Evolutionary conservation across 805 yeast species (phyloP).

Genomic region (Tetrapisispora pingtungensis): DNA sequence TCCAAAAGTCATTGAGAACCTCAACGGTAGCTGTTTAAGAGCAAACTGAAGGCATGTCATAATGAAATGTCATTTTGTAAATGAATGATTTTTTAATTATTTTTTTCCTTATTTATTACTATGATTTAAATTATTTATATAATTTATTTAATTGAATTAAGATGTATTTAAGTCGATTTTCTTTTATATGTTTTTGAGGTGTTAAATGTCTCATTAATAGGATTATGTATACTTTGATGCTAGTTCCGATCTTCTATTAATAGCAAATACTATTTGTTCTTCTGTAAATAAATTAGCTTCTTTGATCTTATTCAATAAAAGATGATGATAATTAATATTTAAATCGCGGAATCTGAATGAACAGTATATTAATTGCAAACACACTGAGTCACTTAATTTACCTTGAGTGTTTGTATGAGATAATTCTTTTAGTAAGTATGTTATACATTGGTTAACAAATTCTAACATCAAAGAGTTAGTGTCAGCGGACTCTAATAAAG

Average conservation of each 20-base stretch:
- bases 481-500: background rate
- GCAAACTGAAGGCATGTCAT: too few relatives aligned
- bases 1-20: too few relatives aligned
- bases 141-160: too few relatives aligned
- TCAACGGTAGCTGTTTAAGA: too few relatives aligned
- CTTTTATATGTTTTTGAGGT: too few relatives aligned
- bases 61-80: too few relatives aligned
- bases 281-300: constrained; percentile 18
- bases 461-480: constrained; percentile 28
- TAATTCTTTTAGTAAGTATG: constrained; percentile 22
- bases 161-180: too few relatives aligned
- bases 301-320: constrained; percentile 22
- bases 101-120: too few relatives aligned
- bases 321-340: constrained; percentile 24
- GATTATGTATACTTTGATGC: constrained; percentile 19
- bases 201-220: too few relatives aligned
- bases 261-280: constrained; percentile 18
- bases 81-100: too few relatives aligned
- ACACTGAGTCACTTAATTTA: constrained; percentile 48
- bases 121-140: too few relatives aligned
- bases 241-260: constrained; percentile 26
- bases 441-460: constrained; percentile 26
- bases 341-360: constrained; percentile 63
- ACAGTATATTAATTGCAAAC: constrained; percentile 78
- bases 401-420: constrained; percentile 27